Evolutionary conservation across 1,284 basidiomycete genomes (phyloP).

Genomic region (Cutaneotrichosporon arboriforme): DNA sequence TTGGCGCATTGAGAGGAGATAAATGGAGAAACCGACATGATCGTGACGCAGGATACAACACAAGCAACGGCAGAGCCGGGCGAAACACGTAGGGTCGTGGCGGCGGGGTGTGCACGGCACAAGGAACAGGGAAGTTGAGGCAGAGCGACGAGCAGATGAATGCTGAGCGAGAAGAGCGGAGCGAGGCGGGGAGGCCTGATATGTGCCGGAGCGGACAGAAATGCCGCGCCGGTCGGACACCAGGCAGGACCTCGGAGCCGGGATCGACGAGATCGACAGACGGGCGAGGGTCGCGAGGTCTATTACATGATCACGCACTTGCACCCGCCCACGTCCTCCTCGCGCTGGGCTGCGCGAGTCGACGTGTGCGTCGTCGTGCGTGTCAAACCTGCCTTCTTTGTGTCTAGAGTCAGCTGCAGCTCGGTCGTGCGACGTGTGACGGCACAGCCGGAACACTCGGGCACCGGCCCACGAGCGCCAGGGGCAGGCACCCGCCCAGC

Average conservation of each 20-base stretch:
- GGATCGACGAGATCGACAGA: no score
- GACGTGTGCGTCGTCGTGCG: conserved; percentile 13
- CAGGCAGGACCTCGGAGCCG: no score
- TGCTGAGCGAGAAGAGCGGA: no score
- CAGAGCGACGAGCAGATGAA: no score
- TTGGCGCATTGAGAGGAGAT: neutral
- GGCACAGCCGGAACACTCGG: no score
- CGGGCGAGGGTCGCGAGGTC: neutral
- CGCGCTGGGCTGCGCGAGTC: conserved; percentile 7
- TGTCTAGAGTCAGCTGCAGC: conserved; percentile 4
- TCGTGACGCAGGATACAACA: neutral
- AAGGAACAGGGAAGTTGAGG: no score
- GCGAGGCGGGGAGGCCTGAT: no score
- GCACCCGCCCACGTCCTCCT: conserved; percentile 38
- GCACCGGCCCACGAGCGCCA: no score
- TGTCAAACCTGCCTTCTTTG: conserved; percentile 12
- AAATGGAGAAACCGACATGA: neutral
- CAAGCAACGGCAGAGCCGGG: neutral
- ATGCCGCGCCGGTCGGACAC: no score
- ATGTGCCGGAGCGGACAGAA: no score
- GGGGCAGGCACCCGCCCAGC: neutral
- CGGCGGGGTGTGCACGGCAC: neutral
- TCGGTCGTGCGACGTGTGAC: neutral
- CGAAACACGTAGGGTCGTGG: no score
- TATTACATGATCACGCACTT: conserved; percentile 40